Evolutionary conservation across 176 grass and related monocot genomes (phyloP), one percentile per base, ranked within the genome.

Genomic region (Oryza australiensis): DNA sequence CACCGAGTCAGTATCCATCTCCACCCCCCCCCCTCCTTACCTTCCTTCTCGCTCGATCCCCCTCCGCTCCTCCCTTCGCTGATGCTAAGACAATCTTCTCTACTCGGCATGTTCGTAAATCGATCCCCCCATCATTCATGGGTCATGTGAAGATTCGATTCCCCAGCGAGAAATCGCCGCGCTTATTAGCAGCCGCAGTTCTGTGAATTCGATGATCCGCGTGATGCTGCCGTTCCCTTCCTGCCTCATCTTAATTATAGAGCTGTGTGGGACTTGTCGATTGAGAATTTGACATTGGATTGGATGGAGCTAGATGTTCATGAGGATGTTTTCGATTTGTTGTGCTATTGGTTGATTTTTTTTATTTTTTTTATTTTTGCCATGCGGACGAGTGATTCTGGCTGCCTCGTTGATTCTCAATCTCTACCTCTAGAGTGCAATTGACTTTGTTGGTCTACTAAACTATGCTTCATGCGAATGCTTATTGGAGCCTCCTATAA

Each of bases 1-100:
- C 66, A 98, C 95, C 64, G 95, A 98, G 95, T 98, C 64, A 89
- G 87, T 89, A 76, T 15, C 35, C 32, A 6, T 23, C 18, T 1
- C 22, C 43, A 1, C 4, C 27, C 28, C 45, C 20, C 14, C 68
- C 24, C 24, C 15, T 7, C 34, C 33, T n/a, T n/a, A n/a, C n/a
- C n/a, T n/a, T n/a, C n/a, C 35, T 11, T 3, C 12, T 26, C 10
- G 8, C 23, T 24, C 15, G 10, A 24, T 34, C 41, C 43, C 48
- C 12, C 10, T 45, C 12, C 18, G 18, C 1, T 22, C 18, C 38
- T 40, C 38, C 38, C 9, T 0, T 10, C 9, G 38, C 37, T 9
- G 37, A 7, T 38, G 37, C 37, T 5, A 38, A 0, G 37, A 5
- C 37, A 38, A 38, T 35, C 7, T 38, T 38, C 8, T 38, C 37